These are phyloP conservation scores for Physaria fendleri DNA, from an alignment of 345 rosid genomes.

Conservation along the genomic window DNA sequence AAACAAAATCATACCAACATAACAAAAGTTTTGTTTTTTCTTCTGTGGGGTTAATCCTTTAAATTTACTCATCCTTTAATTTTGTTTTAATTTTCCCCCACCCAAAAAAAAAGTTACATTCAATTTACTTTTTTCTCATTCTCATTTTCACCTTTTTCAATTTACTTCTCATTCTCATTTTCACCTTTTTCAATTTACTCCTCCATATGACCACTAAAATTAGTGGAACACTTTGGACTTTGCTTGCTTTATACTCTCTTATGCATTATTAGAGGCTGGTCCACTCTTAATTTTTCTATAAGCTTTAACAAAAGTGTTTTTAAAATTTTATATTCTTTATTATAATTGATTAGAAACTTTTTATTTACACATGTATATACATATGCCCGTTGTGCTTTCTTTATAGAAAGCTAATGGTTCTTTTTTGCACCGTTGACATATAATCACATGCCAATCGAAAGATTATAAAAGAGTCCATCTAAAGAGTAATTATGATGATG, in stretches of 20 bases:
- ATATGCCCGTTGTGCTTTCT: conserved; percentile 19
- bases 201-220: conserved; percentile 23
- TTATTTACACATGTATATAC: neutral
- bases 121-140: conserved; percentile 15
- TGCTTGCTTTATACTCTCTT: conserved; percentile 36
- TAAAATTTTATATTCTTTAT: neutral
- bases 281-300: conserved; percentile 17
- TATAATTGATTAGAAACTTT: neutral
- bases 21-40: conserved; percentile 19
- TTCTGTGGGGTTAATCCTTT: conserved; percentile 17
- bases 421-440: conserved; percentile 32
- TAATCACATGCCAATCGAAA: conserved; percentile 27
- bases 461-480: neutral
- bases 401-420: conserved; percentile 28
- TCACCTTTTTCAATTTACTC: conserved; percentile 25
- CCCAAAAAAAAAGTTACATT: conserved; percentile 24
- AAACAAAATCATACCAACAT: conserved; percentile 35
- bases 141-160: conserved; percentile 21
- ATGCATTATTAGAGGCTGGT: conserved; percentile 26
- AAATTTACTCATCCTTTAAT: conserved; percentile 29
- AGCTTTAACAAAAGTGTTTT: conserved; percentile 23
- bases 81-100: conserved; percentile 32
- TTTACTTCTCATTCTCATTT: conserved; percentile 12
- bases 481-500: conserved; percentile 30
- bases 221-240: conserved; percentile 31